Evolutionary conservation across 2,329 filamentous ascomycete genomes (phyloP).

Genomic region (Arthrobotrys iridis): DNA sequence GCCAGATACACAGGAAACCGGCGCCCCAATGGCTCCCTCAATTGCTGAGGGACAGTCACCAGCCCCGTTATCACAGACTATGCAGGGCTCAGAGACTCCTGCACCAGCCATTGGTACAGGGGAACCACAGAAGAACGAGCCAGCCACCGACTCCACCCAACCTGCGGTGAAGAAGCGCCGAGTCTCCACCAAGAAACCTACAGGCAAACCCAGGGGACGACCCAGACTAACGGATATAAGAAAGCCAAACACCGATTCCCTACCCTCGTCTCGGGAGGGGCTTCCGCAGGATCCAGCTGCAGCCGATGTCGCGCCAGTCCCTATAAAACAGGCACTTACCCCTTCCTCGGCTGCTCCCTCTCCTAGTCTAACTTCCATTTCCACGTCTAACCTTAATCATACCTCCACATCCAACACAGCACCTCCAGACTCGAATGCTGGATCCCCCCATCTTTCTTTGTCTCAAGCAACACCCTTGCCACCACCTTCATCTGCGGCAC

Average conservation of each 20-base stretch:
- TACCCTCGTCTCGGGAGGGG: slow-evolving; percentile 47
- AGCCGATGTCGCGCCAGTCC: slow-evolving; percentile 11
- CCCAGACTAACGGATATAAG: slow-evolving; percentile 49
- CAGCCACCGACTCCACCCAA: slow-evolving; percentile 31
- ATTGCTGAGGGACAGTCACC: slow-evolving; percentile 24
- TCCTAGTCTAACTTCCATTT: slow-evolving; percentile 43
- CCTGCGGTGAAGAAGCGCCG: slow-evolving; percentile 45
- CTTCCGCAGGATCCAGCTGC: slow-evolving; percentile 53
- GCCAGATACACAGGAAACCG: slow-evolving; percentile 1
- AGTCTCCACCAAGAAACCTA: slow-evolving; percentile 47
- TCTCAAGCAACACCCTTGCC: slow-evolving; percentile 44
- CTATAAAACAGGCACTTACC: slow-evolving; percentile 54
- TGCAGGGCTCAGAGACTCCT: slow-evolving; percentile 1
- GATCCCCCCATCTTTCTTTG: slow-evolving; percentile 36
- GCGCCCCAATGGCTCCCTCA: neutral
- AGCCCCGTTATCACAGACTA: slow-evolving; percentile 14
- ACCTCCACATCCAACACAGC: slow-evolving; percentile 20
- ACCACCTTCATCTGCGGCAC: slow-evolving; percentile 41
- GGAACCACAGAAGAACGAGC: slow-evolving; percentile 35
- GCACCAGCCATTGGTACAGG: slow-evolving; percentile 25
- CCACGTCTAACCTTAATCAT: slow-evolving; percentile 41
- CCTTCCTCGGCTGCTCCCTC: slow-evolving; percentile 51
- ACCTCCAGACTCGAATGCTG: slow-evolving; percentile 17
- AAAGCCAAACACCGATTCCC: slow-evolving; percentile 40
- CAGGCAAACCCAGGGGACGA: slow-evolving; percentile 48